Evolutionary conservation across 2,329 filamentous ascomycete species (phyloP).

Genomic region (Tolypocladium endophyticum): DNA sequence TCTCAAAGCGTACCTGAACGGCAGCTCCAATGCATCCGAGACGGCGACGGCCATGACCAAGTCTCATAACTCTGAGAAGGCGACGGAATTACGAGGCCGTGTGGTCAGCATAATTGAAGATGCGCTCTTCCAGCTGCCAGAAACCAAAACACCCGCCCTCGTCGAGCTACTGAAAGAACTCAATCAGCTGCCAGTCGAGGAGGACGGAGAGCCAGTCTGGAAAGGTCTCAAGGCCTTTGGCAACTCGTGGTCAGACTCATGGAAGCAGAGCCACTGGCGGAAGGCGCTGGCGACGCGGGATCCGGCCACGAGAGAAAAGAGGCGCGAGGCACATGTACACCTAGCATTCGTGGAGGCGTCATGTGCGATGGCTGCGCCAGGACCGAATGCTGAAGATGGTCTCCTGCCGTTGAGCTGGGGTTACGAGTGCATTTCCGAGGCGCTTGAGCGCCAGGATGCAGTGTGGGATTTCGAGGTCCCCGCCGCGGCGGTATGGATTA

Average conservation of each 20-base stretch:
- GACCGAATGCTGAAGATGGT: background rate
- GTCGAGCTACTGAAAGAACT: background rate
- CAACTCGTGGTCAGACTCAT: background rate
- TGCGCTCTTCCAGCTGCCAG: background rate
- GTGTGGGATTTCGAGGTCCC: background rate
- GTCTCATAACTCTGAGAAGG: background rate
- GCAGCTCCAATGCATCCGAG: background rate
- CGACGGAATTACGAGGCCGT: background rate
- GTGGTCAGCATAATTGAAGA: background rate
- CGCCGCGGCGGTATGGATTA: background rate
- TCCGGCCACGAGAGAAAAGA: background rate
- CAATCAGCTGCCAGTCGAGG: background rate
- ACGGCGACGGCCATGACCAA: background rate
- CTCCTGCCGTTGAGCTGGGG: background rate
- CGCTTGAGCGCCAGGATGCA: background rate
- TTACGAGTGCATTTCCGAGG: background rate
- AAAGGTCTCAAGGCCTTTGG: background rate
- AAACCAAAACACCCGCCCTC: background rate
- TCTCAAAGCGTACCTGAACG: background rate
- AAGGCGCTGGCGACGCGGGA: background rate
- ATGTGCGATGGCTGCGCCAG: background rate
- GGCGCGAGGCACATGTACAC: background rate
- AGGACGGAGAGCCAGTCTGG: background rate
- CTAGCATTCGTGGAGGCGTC: background rate
- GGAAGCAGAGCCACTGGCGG: background rate